phyloP scores from a whole-genome alignment of 1,284 basidiomycete genomes.

The Malassezia nana region DNA sequence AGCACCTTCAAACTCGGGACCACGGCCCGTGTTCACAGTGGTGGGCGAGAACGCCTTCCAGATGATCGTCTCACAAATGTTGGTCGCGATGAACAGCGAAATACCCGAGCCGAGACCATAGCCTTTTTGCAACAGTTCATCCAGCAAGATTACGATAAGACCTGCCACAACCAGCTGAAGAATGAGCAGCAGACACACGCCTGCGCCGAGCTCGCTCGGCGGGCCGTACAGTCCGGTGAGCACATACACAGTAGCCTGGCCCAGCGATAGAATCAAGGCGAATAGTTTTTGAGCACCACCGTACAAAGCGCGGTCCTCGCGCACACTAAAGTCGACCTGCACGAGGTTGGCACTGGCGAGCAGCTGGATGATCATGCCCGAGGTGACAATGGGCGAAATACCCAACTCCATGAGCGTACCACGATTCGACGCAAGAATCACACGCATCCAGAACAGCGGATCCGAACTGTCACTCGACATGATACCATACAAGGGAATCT shows the following conservation, averaged over 20 bases:
- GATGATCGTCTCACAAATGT: conserved; percentile 97
- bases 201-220: conserved; percentile 83
- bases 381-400: conserved; percentile 89
- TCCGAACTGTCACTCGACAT: conserved; percentile 54
- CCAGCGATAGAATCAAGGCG: conserved; percentile 88
- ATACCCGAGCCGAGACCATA: conserved; percentile 98
- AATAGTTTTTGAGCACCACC: conserved; percentile 97
- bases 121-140: conserved; percentile 96
- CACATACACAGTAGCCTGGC: conserved; percentile 94
- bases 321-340: conserved; percentile 91
- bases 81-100: conserved; percentile 97
- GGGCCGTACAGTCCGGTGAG: conserved; percentile 92
- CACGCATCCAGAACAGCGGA: conserved; percentile 98
- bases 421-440: conserved; percentile 93
- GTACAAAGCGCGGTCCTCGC: conserved; percentile 92
- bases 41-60: conserved; percentile 99
- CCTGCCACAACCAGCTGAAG: conserved; percentile 88
- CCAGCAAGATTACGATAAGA: conserved; percentile 93
- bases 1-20: conserved; percentile 95
- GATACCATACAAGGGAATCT: conserved; percentile 48
- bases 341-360: conserved; percentile 93
- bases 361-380: conserved; percentile 98
- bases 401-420: conserved; percentile 99
- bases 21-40: conserved; percentile 93
- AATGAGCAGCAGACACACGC: conserved; percentile 86